Conservation (phyloP, 1,139 yeast species). For the Blastobotrys capitulatus region DNA sequence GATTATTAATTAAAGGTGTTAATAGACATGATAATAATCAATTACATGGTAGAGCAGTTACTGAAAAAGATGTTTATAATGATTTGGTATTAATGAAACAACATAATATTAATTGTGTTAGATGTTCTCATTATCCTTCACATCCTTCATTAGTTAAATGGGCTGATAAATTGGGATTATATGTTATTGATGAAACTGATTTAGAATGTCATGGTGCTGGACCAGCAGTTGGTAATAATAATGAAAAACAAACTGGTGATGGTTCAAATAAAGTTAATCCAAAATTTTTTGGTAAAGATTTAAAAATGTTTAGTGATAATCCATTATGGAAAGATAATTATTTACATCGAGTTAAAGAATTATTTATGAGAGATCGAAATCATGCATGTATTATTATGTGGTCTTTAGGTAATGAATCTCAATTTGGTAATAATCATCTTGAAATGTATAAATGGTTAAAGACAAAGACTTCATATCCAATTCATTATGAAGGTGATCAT, state of each 20-base stretch:
- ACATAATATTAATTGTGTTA: constrained; percentile 35
- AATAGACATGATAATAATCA: constrained; percentile 38
- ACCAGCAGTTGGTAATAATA: background rate
- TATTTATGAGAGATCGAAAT: constrained; percentile 33
- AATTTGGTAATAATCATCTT: constrained; percentile 33
- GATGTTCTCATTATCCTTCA: constrained; percentile 37
- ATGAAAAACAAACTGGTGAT: background rate
- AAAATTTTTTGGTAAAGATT: constrained; percentile 9
- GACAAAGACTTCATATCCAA: constrained; percentile 26
- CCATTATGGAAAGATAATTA: constrained; percentile 34
- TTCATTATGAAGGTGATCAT: constrained; percentile 32
- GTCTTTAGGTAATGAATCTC: constrained; percentile 39
- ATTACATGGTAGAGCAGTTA: constrained; percentile 34
- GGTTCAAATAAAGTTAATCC: constrained; percentile 15
- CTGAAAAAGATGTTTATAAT: constrained; percentile 29
- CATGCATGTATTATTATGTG: constrained; percentile 36
- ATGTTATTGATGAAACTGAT: constrained; percentile 39
- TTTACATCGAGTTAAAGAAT: constrained; percentile 33
- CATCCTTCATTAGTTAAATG: constrained; percentile 22
- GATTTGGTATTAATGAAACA: constrained; percentile 35
- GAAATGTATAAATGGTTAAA: constrained; percentile 31
- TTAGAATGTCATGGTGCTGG: constrained; percentile 35
- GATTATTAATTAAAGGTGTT: constrained; percentile 32
- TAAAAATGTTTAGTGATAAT: constrained; percentile 31
- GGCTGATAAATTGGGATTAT: constrained; percentile 28